Evolutionary conservation across 2,329 filamentous ascomycete genomes (phyloP).

Genomic region (Corinectria fuckeliana): DNA sequence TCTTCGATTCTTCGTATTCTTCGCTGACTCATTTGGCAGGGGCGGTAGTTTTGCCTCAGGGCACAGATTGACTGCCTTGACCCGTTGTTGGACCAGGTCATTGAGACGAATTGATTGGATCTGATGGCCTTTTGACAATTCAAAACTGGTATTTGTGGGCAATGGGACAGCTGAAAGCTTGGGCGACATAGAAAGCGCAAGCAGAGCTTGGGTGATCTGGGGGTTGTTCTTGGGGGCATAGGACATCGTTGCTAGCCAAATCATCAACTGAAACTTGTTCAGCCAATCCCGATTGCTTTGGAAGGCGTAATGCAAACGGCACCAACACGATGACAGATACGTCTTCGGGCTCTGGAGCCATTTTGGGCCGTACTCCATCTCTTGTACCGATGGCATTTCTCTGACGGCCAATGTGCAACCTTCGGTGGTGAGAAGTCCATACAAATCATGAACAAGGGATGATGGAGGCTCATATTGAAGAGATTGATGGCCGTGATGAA

Average conservation of each 20-base stretch:
- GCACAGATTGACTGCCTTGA: not conserved
- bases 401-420: not conserved
- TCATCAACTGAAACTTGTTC: conserved; percentile 21
- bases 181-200: conserved; percentile 6
- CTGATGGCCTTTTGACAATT: not conserved
- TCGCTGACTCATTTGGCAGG: not conserved
- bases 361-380: conserved; percentile 21
- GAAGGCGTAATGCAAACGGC: conserved; percentile 20
- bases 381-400: not conserved
- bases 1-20: not conserved
- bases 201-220: conserved; percentile 16
- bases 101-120: not conserved
- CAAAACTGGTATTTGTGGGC: not conserved
- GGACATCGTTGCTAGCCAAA: conserved; percentile 24
- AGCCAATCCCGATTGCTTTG: conserved; percentile 13
- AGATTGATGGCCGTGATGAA: not conserved
- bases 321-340: conserved; percentile 17
- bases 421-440: not conserved
- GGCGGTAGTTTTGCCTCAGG: not conserved
- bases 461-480: fast-evolving
- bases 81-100: not conserved
- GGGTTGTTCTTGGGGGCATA: conserved; percentile 11
- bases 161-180: not conserved
- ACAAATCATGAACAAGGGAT: not conserved
- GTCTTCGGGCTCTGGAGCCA: conserved; percentile 10